These are phyloP conservation scores for Rhodocollybia butyracea DNA, from an alignment of 768 basidiomycete species.

Conservation along the genomic window DNA sequence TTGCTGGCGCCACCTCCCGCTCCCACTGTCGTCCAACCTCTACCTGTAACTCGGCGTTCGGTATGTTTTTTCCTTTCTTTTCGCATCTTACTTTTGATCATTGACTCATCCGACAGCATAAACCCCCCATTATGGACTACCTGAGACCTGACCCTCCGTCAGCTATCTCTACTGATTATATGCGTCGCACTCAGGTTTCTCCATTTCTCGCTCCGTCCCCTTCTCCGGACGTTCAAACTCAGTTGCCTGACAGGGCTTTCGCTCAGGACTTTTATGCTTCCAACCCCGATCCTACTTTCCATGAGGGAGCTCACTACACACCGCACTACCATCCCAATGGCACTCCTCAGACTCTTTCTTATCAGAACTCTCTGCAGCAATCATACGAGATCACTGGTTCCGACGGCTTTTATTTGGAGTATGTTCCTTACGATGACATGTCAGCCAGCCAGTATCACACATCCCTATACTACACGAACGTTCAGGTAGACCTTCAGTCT, in stretches of 20 bases:
- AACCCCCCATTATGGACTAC: background rate
- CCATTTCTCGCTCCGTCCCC: background rate
- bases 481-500: background rate
- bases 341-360: background rate
- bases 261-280: background rate
- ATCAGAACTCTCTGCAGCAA: background rate
- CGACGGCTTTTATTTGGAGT: background rate
- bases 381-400: background rate
- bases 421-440: background rate
- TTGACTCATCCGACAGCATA: background rate
- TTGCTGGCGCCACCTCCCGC: constrained; percentile 23
- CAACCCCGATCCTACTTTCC: background rate
- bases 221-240: background rate
- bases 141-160: constrained; percentile 10
- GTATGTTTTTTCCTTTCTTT: background rate
- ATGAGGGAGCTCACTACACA: background rate
- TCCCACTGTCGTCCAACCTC: background rate
- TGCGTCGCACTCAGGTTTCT: background rate
- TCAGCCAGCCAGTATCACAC: background rate
- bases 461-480: background rate
- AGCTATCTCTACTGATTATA: background rate
- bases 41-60: background rate
- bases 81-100: background rate
- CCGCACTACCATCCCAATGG: too few relatives aligned
- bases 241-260: background rate